Evolutionary conservation across 805 yeast species (phyloP).

Genomic region (Candida ficus): DNA sequence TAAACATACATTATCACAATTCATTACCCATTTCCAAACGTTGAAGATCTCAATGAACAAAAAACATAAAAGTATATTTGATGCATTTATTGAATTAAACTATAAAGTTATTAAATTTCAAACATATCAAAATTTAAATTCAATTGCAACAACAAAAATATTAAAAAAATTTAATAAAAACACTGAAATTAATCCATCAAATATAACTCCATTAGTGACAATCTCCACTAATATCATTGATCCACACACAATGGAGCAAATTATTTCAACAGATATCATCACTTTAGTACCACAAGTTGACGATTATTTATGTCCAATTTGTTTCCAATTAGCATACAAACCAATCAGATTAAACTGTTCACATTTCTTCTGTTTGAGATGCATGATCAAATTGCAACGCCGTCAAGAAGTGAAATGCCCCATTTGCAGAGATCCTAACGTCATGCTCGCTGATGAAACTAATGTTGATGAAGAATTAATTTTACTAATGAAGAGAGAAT

Average conservation of each 20-base stretch:
- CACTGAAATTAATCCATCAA: slow-evolving; percentile 47
- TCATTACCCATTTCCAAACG: slow-evolving; percentile 34
- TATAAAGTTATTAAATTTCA: slow-evolving; percentile 48
- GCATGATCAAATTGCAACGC: slow-evolving; percentile 63
- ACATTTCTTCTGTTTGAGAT: slow-evolving; percentile 69
- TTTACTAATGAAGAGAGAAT: slow-evolving; percentile 49
- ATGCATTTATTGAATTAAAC: slow-evolving; percentile 49
- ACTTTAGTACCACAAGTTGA: slow-evolving; percentile 67
- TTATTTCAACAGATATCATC: slow-evolving; percentile 50
- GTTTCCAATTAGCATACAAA: slow-evolving; percentile 64
- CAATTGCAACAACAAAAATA: slow-evolving; percentile 61
- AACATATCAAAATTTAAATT: slow-evolving; percentile 57
- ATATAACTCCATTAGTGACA: slow-evolving; percentile 4
- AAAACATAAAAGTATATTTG: slow-evolving; percentile 41
- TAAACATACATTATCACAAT: slow-evolving; percentile 41
- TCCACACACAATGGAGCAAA: slow-evolving; percentile 21
- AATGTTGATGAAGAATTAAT: slow-evolving; percentile 54
- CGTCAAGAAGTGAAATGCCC: slow-evolving; percentile 60
- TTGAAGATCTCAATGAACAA: slow-evolving; percentile 33
- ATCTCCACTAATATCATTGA: slow-evolving; percentile 4
- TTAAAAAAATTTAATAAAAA: slow-evolving; percentile 73
- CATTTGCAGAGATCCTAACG: slow-evolving; percentile 50
- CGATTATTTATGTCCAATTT: slow-evolving; percentile 71
- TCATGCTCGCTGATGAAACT: slow-evolving; percentile 50
- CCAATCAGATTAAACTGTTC: slow-evolving; percentile 62